Conservation (phyloP, 768 basidiomycete genomes). For the Suillus decipiens region DNA sequence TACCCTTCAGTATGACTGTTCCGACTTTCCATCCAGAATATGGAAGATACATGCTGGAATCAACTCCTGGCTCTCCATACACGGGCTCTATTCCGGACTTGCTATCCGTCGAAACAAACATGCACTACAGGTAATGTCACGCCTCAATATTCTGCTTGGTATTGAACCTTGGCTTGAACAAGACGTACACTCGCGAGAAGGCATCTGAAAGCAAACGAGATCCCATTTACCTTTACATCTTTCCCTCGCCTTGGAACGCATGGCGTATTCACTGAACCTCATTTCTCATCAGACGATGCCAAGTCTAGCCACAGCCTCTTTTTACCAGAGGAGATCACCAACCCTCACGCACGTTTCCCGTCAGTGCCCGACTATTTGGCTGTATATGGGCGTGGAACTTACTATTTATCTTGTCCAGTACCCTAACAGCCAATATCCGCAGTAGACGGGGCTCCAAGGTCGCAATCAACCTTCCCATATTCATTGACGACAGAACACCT, state of each 20-base stretch:
- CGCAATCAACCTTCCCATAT: slow-evolving; percentile 92
- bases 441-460: slow-evolving; percentile 90
- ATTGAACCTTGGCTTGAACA: slow-evolving; percentile 13
- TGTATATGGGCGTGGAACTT: slow-evolving; percentile 14
- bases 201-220: slow-evolving; percentile 81
- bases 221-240: slow-evolving; percentile 92
- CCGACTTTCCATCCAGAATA: slow-evolving; percentile 98
- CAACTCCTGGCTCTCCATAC: slow-evolving; percentile 95
- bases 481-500: slow-evolving; percentile 84
- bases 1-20: slow-evolving; percentile 55
- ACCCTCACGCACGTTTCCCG: slow-evolving; percentile 98
- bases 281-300: slow-evolving; percentile 71
- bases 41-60: slow-evolving; percentile 98
- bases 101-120: slow-evolving; percentile 88
- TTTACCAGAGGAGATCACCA: slow-evolving; percentile 93
- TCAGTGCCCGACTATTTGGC: slow-evolving; percentile 45
- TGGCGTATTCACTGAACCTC: slow-evolving; percentile 92
- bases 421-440: slow-evolving; percentile 96
- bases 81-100: slow-evolving; percentile 85
- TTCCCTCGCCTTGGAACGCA: slow-evolving; percentile 90
- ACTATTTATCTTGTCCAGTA: slow-evolving; percentile 49
- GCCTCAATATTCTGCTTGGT: neutral
- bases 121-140: slow-evolving; percentile 79
- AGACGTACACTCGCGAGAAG: slow-evolving; percentile 85
- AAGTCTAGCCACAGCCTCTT: slow-evolving; percentile 92